Percentiles rank a stretch among this genome's conserved stretches.
These are phyloP conservation scores for Schizochytrium sp. DNA, from an alignment of 108 stramenopile genomes.

Conservation along the genomic window DNA sequence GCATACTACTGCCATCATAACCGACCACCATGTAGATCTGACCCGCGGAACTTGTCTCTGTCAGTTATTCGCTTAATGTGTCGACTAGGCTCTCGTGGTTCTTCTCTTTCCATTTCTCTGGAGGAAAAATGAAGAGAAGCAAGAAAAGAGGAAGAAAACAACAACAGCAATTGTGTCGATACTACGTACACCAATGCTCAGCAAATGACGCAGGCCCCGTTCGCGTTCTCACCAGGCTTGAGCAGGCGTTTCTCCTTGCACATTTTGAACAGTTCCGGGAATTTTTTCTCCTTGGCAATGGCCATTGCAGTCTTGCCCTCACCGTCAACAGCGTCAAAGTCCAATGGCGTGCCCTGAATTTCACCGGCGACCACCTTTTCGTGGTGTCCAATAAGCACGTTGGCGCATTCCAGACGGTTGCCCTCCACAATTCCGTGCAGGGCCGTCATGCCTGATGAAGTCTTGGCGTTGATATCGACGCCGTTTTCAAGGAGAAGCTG, in stretches of 20 bases:
- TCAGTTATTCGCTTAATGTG: too few relatives aligned
- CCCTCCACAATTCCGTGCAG: slow-evolving; percentile 35
- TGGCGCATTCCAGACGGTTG: slow-evolving; percentile 24
- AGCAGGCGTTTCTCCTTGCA: slow-evolving; percentile 34
- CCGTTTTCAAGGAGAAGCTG: slow-evolving; percentile 21
- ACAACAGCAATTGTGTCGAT: too few relatives aligned
- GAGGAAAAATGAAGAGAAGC: too few relatives aligned
- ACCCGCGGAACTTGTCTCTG: too few relatives aligned
- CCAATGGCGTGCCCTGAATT: not conserved
- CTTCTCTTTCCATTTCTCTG: too few relatives aligned
- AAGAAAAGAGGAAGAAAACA: too few relatives aligned
- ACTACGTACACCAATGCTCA: not conserved
- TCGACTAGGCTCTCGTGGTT: too few relatives aligned
- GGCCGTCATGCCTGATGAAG: slow-evolving; percentile 25
- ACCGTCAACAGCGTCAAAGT: slow-evolving; percentile 11
- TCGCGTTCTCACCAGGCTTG: slow-evolving; percentile 26
- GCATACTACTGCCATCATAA: too few relatives aligned
- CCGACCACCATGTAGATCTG: too few relatives aligned
- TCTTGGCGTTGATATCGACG: slow-evolving; percentile 26
- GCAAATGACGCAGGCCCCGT: slow-evolving; percentile 23
- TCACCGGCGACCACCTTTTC: slow-evolving; percentile 15
- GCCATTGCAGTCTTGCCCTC: slow-evolving; percentile 30
- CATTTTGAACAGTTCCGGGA: slow-evolving; percentile 24
- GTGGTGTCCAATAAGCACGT: slow-evolving; percentile 24
- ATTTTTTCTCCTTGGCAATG: slow-evolving; percentile 24